Base-by-base conservation (phyloP, 208 protist species). In the Tritrichomonas foetus region DNA sequence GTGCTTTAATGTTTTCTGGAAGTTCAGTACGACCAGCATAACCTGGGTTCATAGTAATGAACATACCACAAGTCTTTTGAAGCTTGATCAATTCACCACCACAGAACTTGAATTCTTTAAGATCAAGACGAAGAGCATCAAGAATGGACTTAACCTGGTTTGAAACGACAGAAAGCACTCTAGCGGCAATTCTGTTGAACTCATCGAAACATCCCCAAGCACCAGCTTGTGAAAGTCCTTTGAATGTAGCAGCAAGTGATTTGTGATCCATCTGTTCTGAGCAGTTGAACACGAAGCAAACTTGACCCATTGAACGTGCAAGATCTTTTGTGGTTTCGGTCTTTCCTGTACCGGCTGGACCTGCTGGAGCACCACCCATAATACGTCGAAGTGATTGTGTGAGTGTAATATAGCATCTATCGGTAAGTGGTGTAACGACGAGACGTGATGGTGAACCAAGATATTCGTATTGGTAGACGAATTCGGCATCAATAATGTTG, bases 21-120 rank as follows among this genome's bases (percentile, higher is more conserved):
- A 96, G 92, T 93, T 96, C 95, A 47, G 95, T 95, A 93, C 98
- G 97, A 5, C 98, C 98, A n/a, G 98, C 98, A 96, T 99, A 99
- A 93, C 98, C 98, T 9, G 98, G 98, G 95, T 99, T 99, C 98
- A 99, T 99, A 3, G 98, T 99, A 95, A 99, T 97, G 95, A 99
- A 99, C 49, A 94, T 94, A 75, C 95, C 95, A 47, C 94, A 57
- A 39, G 95, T 97, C 61, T 95, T 94, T 69, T 96, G 96, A 57
- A 99, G 95, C 1, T 96, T 95, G 92, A 99, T 98, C 82, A 98
- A 97, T 95, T 64, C 57, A 57, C n/a, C 57, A 53, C 89, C 89
- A 33, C 30, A 39, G 39, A 93, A 93, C 50, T 93, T 69, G 95
- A 99, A 99, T 64, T 96, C 94, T 94, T 96, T 95, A 95, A 99